A percentile compares a stretch with the other conserved stretches of the same genome.
phyloP scores from a whole-genome alignment of 176 grass and related monocot genomes.

The Avena atlantica region DNA sequence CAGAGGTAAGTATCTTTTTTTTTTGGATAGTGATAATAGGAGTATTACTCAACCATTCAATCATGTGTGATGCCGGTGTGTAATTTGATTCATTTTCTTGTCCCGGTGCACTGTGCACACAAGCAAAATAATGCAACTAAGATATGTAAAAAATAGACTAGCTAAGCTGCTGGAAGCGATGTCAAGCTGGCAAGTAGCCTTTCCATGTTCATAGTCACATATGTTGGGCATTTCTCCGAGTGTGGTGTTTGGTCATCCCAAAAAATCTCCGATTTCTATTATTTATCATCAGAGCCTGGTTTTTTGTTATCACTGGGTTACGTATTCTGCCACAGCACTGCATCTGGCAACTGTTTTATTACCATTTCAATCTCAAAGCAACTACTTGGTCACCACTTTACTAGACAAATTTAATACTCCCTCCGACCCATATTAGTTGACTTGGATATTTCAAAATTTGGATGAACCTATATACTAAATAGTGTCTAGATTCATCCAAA shows the following conservation, averaged over 20 bases:
- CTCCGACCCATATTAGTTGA: no score
- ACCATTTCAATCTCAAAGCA: not conserved
- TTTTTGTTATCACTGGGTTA: not conserved
- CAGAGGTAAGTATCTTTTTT: not conserved
- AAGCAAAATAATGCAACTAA: no score
- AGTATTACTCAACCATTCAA: no score
- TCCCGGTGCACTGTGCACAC: no score
- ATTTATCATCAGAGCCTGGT: not conserved
- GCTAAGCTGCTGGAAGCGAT: no score
- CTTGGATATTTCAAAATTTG: no score
- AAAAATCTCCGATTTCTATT: not conserved
- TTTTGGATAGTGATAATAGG: not conserved
- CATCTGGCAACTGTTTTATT: not conserved
- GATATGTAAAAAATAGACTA: no score
- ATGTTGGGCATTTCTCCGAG: constrained; percentile 7
- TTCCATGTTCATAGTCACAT: constrained; percentile 29
- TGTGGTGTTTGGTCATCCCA: not conserved
- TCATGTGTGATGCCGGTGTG: no score
- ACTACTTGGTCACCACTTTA: not conserved
- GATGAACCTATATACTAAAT: no score
- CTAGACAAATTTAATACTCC: not conserved
- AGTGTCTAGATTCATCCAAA: no score
- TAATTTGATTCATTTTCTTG: no score
- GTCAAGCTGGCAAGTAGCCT: not conserved
- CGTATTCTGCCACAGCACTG: not conserved